Evolutionary conservation across 75 land plant genomes (phyloP).

Genomic region (Pseudotsuga menziesii): DNA sequence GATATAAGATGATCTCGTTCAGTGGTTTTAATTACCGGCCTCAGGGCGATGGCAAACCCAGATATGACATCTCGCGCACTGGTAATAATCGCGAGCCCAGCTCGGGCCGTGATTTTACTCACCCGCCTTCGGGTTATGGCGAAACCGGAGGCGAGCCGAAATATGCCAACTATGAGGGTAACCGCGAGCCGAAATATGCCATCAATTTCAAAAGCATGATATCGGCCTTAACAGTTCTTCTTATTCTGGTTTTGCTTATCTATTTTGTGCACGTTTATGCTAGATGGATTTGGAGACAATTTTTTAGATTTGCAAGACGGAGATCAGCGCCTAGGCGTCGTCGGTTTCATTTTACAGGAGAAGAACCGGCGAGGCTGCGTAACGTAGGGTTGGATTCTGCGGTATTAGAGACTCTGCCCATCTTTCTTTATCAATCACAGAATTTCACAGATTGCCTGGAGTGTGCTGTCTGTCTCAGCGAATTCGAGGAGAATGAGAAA

Average conservation of each 20-base stretch:
- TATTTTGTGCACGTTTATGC: neutral
- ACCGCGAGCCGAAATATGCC: too few relatives aligned
- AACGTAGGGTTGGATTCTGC: constrained; percentile 16
- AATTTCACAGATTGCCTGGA: neutral
- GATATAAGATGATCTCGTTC: too few relatives aligned
- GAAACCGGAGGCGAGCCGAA: too few relatives aligned
- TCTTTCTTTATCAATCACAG: constrained; percentile 14
- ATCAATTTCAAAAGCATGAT: neutral
- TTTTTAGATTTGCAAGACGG: neutral
- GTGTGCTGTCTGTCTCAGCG: constrained; percentile 59
- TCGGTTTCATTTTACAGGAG: neutral
- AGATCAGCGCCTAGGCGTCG: neutral
- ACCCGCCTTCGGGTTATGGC: too few relatives aligned
- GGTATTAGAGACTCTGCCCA: constrained; percentile 28
- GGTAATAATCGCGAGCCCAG: too few relatives aligned
- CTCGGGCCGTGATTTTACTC: neutral
- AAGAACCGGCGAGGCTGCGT: neutral
- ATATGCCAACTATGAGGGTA: too few relatives aligned
- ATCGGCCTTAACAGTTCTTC: too few relatives aligned
- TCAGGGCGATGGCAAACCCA: too few relatives aligned
- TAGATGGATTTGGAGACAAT: neutral
- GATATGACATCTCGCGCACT: too few relatives aligned
- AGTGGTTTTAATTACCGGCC: too few relatives aligned
- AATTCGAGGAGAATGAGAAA: constrained; percentile 48
- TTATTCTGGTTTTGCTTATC: neutral